Evolutionary conservation across 2,329 filamentous ascomycete genomes (phyloP), one percentile per base, ranked within the genome.

Genomic region (Metarhizium robertsii): DNA sequence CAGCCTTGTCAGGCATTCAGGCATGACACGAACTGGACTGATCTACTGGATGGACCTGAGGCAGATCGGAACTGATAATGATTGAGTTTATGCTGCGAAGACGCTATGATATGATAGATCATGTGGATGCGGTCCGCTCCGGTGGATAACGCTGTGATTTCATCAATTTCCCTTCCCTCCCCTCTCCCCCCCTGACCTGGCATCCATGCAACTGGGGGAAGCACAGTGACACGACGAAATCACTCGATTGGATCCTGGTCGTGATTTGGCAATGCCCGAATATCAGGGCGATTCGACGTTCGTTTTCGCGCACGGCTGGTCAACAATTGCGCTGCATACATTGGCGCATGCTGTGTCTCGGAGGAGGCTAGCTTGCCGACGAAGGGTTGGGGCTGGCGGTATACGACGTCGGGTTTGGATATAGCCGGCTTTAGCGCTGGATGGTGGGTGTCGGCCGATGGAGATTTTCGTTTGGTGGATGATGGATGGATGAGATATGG

Each of bases 221-320:
- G 16, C 42, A 45, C 8, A 6, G n/a, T 20, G 42, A 18, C n/a
- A 45, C 42, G 16, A 8, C n/a, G 25, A 30, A 30, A 30, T 48
- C 45, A 48, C 36, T 71, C 69, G 52, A 71, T 70, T 48, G 68
- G 67, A 55, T 71, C 69, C 18, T 59, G 65, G 14, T 67, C 58
- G 53, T 67, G 63, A 55, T 67, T 60, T 14, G 69, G 68, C 59
- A 71, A 60, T 18, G 64, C 55, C 52, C 69, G 64, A 54, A 71
- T 67, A 53, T 70, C 65, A 18, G 67, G 68, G 50, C 69, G 62
- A 34, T 58, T 55, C n/a, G 61, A 59, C 56, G 63, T 61, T 47
- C 55, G 32, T 34, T 43, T 50, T 4, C 47, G 42, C 52, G 46
- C 34, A 29, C 43, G 45, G 45, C 25, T 8, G 20, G 45, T 14